Base-by-base conservation (phyloP, 1,139 yeast genomes). In the Blastobotrys buckinghamii region DNA sequence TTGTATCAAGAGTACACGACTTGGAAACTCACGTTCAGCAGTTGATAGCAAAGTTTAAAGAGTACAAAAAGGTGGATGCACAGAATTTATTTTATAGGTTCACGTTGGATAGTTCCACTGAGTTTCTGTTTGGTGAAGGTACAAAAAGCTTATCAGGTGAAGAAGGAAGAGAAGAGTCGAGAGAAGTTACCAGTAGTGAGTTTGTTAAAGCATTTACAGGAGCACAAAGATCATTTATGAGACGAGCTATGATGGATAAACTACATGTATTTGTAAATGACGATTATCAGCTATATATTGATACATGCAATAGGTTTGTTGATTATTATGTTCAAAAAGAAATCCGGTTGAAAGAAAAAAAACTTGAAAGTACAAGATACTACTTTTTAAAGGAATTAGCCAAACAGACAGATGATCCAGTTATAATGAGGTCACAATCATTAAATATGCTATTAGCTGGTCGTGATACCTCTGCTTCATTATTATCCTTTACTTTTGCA, bases 61-160 rank as follows among this genome's bases (percentile, higher is more conserved):
- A 29, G 10, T 30, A 38, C 49, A 46, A 20, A 45, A 35, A 22
- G 53, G 51, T 77, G 54, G 81, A 79, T 53, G 61, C 77, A 30
- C 81, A 77, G 58, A 71, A 66, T 26, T 65, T 72, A 45, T 76
- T 77, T 59, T 78, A 73, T 63, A 65, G 65, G 50, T 65, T 78
- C 45, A 79, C 84, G 2, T 69, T 79, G 53, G 84, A 79, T 59
- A 72, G 80, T 24, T 76, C 83, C 6, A 74, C 82, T 17, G 82
- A 79, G 60, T 78, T 78, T 57, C 67, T 79, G 56, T 78, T 79
- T 64, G 84, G 83, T n/a, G 78, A 74, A 58, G 71, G 78, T 10
- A 76, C 74, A 13, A 68, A 70, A 48, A 65, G 73, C 17, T 69
- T 77, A 50, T 26, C 30, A 7, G 45, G 22, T 32, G 60, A 63